Evolutionary conservation across 345 rosid genomes (phyloP).

Genomic region (Populus alba): DNA sequence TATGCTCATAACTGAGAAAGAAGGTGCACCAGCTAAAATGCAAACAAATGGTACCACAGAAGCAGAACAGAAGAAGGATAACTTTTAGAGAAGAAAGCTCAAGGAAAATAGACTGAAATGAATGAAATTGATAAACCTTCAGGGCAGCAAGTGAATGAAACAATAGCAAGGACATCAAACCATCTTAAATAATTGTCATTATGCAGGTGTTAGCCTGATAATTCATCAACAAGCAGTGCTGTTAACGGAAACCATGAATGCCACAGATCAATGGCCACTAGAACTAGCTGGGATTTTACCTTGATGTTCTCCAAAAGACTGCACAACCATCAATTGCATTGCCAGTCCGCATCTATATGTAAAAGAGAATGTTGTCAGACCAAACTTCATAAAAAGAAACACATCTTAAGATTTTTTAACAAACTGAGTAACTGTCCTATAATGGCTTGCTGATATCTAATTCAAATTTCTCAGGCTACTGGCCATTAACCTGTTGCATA

Average conservation of each 20-base stretch:
- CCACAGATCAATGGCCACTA: background rate
- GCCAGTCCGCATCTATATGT: constrained; percentile 90
- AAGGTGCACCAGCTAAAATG: background rate
- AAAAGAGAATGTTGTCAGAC: constrained; percentile 1
- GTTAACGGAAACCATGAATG: constrained; percentile 6
- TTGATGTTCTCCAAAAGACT: constrained; percentile 83
- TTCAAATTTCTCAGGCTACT: background rate
- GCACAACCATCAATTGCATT: constrained; percentile 96
- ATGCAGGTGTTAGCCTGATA: background rate
- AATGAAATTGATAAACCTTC: background rate
- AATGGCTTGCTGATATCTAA: background rate
- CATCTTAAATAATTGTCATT: constrained; percentile 3
- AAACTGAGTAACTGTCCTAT: background rate
- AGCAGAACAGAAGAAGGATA: background rate
- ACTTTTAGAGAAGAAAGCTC: background rate
- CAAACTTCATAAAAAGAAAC: no score
- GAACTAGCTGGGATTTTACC: constrained; percentile 38
- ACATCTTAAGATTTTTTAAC: no score
- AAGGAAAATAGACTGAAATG: no score
- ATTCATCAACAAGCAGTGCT: background rate
- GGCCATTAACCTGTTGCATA: background rate
- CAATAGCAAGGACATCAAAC: background rate
- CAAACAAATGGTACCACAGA: background rate
- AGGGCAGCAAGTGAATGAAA: background rate
- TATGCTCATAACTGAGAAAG: background rate